These are phyloP conservation scores for Naganishia onofrii DNA, from an alignment of 768 basidiomycete species.

Conservation along the genomic window DNA sequence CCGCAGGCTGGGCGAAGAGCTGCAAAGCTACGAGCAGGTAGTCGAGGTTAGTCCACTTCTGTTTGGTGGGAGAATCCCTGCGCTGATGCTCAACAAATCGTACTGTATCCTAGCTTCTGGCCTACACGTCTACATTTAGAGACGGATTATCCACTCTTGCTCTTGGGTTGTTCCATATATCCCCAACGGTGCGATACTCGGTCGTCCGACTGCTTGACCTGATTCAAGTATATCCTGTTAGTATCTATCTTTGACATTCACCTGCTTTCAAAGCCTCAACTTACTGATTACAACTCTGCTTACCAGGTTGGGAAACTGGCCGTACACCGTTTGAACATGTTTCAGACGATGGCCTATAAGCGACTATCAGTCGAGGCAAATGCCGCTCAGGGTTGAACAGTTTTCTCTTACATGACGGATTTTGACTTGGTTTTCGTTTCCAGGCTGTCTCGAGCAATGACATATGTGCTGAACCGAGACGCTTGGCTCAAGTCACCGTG, in stretches of 20 bases:
- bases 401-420: too few relatives aligned
- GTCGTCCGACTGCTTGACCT: constrained; percentile 82
- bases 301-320: constrained; percentile 73
- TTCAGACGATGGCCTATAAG: constrained; percentile 82
- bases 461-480: too few relatives aligned
- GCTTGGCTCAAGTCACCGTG: too few relatives aligned
- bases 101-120: constrained; percentile 64
- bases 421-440: too few relatives aligned
- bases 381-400: too few relatives aligned
- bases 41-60: constrained; percentile 65
- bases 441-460: too few relatives aligned
- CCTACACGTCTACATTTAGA: constrained; percentile 68
- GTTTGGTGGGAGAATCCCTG: background rate
- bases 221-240: constrained; percentile 70
- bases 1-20: constrained; percentile 66
- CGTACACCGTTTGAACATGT: constrained; percentile 76
- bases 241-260: constrained; percentile 41
- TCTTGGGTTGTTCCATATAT: constrained; percentile 84
- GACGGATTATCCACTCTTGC: constrained; percentile 82
- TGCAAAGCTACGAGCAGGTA: constrained; percentile 80
- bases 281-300: background rate
- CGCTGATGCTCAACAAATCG: background rate
- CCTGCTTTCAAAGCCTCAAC: background rate
- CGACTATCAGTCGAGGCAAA: constrained; percentile 57
- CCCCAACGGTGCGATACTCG: constrained; percentile 61